Percentiles rank a stretch among this genome's conserved stretches.
phyloP scores from a whole-genome alignment of 2,329 filamentous ascomycete genomes.

The Cercospora citrullina region DNA sequence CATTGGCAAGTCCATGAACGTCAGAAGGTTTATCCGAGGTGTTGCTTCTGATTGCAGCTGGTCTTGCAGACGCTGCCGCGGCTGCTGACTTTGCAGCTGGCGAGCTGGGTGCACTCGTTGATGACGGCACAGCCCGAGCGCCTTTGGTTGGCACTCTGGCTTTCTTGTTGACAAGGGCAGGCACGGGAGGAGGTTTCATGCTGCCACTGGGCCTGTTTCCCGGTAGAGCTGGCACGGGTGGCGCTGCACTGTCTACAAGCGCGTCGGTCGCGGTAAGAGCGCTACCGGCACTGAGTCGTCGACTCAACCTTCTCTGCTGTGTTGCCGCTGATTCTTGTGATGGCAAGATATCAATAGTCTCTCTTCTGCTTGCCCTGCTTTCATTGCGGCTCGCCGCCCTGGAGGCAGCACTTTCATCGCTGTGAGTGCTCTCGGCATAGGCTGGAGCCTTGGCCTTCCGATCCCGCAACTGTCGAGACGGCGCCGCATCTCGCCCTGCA shows the following conservation, averaged over 20 bases:
- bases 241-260: slow-evolving; percentile 21
- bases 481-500: slow-evolving; percentile 47
- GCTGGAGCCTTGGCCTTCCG: slow-evolving; percentile 28
- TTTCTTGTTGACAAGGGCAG: slow-evolving; percentile 30
- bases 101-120: slow-evolving; percentile 39
- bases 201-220: slow-evolving; percentile 23
- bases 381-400: slow-evolving; percentile 28
- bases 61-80: slow-evolving; percentile 4
- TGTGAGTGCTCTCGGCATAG: slow-evolving; percentile 30
- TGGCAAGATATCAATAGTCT: slow-evolving; percentile 45
- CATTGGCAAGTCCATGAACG: slow-evolving; percentile 54
- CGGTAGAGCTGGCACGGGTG: slow-evolving; percentile 30
- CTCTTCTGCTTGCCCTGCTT: slow-evolving; percentile 29
- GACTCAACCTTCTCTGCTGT: slow-evolving; percentile 28
- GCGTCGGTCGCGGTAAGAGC: slow-evolving; percentile 32
- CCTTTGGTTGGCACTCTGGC: slow-evolving; percentile 29
- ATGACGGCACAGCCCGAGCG: slow-evolving; percentile 15
- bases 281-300: slow-evolving; percentile 38
- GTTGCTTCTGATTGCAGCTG: slow-evolving; percentile 1
- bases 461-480: slow-evolving; percentile 62
- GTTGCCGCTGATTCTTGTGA: slow-evolving; percentile 34
- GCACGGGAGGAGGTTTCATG: slow-evolving; percentile 36
- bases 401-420: slow-evolving; percentile 30
- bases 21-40: slow-evolving; percentile 34
- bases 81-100: slow-evolving; percentile 43